Base-by-base conservation (phyloP, 2,329 filamentous ascomycete species). In the Fusarium protoensiforme region DNA sequence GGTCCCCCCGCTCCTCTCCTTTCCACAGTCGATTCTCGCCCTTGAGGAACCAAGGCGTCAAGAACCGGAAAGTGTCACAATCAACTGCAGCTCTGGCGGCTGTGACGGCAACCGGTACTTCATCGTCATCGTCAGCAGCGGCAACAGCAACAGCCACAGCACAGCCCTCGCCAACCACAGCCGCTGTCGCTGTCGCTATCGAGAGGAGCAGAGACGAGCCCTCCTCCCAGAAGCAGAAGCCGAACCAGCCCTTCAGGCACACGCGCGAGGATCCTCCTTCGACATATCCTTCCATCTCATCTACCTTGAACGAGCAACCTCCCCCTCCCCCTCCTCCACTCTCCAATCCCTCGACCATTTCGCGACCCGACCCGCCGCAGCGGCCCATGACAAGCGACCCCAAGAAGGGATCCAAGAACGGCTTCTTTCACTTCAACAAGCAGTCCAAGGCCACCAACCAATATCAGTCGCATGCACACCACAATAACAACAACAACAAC, bases 361-460 rank as follows among this genome's bases (percentile, higher is more conserved):
- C 67, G 53, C 67, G 65, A 51, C 43, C 69, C 56, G 67, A 72
- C 54, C 46, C 63, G 38, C 68, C 57, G 27, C 72, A 66, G 22
- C 54, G 61, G 27, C 64, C 73, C 24, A 78, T 53, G 48, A 53
- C 80, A 65, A 77, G 80, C 72, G 84, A 83, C 75, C 83, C 80
- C 73, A 83, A 81, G 61, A 86, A 85, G 74, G 73, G 82, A n/a
- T 82, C 84, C 66, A 87, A 85, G 77, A 84, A 84, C 75, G 84
- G 85, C 73, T 87, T 88, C 79, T 87, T 87, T 76, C 84, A 86
- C 78, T 88, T 88, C 78, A 84, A 82, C 70, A 88, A 88, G 75
- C 79, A 78, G 24, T 80, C 83, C 73, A 86, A 84, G 72, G 80
- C 84, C 60, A 81, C 82, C 54, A 85, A 83, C 61, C 79, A 80